Evolutionary conservation across 2,329 filamentous ascomycete genomes (phyloP).

Genomic region (Nannizziopsis barbatae): DNA sequence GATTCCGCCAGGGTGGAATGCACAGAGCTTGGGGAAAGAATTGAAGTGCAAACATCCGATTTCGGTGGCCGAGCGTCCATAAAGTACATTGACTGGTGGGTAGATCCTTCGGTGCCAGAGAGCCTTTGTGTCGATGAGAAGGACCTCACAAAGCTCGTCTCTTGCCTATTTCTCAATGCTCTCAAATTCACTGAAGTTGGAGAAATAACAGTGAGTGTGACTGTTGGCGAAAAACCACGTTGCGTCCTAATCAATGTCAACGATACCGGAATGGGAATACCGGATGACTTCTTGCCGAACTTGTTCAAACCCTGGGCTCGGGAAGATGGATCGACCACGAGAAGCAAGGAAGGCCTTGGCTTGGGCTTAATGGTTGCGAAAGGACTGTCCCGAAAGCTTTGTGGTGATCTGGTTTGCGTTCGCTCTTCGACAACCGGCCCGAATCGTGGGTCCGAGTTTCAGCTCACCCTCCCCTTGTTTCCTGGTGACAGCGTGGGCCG

Average conservation of each 20-base stretch:
- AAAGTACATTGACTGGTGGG: constrained; percentile 39
- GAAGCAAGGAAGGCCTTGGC: constrained; percentile 57
- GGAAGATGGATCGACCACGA: constrained; percentile 56
- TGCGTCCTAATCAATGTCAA: constrained; percentile 51
- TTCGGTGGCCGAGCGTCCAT: constrained; percentile 36
- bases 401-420: constrained; percentile 55
- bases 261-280: constrained; percentile 59
- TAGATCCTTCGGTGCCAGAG: constrained; percentile 38
- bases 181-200: constrained; percentile 61
- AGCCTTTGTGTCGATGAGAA: constrained; percentile 47
- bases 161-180: constrained; percentile 54
- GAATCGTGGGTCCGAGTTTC: constrained; percentile 54
- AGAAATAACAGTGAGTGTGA: constrained; percentile 46
- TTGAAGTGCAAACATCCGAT: constrained; percentile 35
- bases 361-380: constrained; percentile 62
- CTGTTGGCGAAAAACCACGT: constrained; percentile 40
- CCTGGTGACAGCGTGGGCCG: constrained; percentile 40
- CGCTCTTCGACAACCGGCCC: constrained; percentile 52
- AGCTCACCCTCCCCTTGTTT: constrained; percentile 53
- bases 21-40: constrained; percentile 36
- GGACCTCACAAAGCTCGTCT: constrained; percentile 53
- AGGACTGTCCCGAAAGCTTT: constrained; percentile 56
- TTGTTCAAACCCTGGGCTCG: constrained; percentile 61
- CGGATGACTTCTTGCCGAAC: constrained; percentile 52
- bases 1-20: constrained; percentile 37